Evolutionary conservation across 2,329 filamentous ascomycete species (phyloP), one percentile per base, ranked within the genome.

Genomic region (Apiospora arundinis): DNA sequence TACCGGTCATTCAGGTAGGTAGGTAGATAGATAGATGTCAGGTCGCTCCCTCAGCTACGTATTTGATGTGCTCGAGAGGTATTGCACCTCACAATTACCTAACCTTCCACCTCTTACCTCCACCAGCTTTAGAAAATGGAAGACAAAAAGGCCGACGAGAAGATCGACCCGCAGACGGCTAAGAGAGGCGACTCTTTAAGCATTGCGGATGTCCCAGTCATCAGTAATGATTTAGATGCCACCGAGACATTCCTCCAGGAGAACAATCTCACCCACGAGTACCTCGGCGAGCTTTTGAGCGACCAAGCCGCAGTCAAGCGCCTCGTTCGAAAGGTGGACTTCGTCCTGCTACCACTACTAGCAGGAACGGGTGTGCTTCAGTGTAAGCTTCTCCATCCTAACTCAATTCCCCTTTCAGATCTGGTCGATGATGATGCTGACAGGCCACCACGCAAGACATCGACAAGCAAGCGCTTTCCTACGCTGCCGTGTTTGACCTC

Each of bases 401-500:
- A 7, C 3, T n/a, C 32, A 16, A 16, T 45, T 9, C 18, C 11
- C 4, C 8, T 37, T 4, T 18, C 16, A n/a, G 16, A 2, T 9
- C 28, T 21, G 1, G 23, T 18, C 11, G 4, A 16, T 3, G 18
- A n/a, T 8, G 18, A 28, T 18, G 4, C 56, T 46, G 11, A 67
- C 8, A 28, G 9, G 40, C 3, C n/a, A 18, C 40, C 14, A 45
- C 7, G 23, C 42, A 9, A 69, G 67, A 87, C 72, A 86, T 89
- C 74, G 87, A 89, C 77, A 90, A 90, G 78, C 84, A 86, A 72
- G 85, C 87, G 0, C 79, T 89, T 6, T 83, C 83, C 0, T 89
- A 89, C 75, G 83, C 85, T 0, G 87, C 87, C 1, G 86, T 90
- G 0, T 89, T 89, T 72, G 88, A 89, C 67, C 80, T 90, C 0